Evolutionary conservation across 441 rosid species (phyloP), one percentile per base, ranked within the genome.

Genomic region (Capsella rubella): DNA sequence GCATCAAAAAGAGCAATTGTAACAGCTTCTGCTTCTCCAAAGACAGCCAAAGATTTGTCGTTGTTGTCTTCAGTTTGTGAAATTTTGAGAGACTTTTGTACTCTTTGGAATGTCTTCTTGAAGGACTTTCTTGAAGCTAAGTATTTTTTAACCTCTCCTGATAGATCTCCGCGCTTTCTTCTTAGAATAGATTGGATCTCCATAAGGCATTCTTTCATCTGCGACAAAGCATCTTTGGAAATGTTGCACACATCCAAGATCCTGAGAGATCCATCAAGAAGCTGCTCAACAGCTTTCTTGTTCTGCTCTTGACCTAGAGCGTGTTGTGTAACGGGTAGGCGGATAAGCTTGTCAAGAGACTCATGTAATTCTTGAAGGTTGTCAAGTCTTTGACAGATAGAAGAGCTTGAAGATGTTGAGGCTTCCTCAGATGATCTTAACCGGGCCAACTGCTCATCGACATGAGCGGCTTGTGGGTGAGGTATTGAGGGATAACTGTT

Each of bases 211-310:
- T 73, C 80, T 72, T 79, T 85, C 62, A 46, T 78, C 42, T 73
- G 73, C 0, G 63, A 35, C 14, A 57, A 57, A 40, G 61, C 67
- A 50, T 74, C 73, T 52, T 74, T 80, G 34, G 82, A 58, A 0
- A 67, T 54, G 18, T 76, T 83, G 51, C 70, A 76, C 39, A 76
- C 9, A 4, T 76, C 75, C 67, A 76, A 49, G 9, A 73, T 40
- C 57, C 51, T 74, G 8, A 82, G 73, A 28, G 85, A 82, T 63
- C 86, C 82, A 67, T 83, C 81, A 80, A 85, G 82, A 70, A 83
- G 61, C 31, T 77, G 68, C 13, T 81, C 81, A 5, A 63, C 35
- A 6, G 35, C 27, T 54, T 71, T 57, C 45, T 35, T 35, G 63
- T 57, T 57, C 28, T 34, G 14, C 4, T 74, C 79, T 31, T 74